Evolutionary conservation across 345 rosid genomes (phyloP).

Genomic region (Dipteronia dyeriana): DNA sequence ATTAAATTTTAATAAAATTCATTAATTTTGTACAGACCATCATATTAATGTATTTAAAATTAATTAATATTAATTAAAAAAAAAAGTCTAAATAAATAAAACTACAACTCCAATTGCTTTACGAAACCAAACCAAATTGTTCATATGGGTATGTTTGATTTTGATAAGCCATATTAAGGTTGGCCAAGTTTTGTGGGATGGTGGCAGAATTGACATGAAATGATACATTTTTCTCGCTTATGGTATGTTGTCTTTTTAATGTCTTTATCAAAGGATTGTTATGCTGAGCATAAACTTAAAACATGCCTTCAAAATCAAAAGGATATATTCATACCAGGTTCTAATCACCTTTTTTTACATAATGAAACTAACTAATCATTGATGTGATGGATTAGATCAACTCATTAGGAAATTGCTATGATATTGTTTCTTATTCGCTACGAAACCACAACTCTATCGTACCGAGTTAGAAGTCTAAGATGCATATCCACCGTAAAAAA

Average conservation of each 20-base stretch:
- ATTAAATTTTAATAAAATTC: no score
- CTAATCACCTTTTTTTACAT: conserved; percentile 27
- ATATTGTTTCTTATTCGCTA: background rate
- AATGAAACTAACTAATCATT: conserved; percentile 21
- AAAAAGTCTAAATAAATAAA: background rate
- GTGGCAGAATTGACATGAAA: conserved; percentile 25
- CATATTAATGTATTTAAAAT: no score
- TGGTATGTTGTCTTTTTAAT: conserved; percentile 22
- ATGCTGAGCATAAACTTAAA: conserved; percentile 19
- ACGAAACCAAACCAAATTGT: background rate
- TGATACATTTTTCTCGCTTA: conserved; percentile 7
- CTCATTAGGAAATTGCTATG: background rate
- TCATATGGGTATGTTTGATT: background rate
- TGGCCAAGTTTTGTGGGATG: conserved; percentile 16
- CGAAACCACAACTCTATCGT: background rate
- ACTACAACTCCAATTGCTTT: background rate
- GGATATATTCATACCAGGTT: conserved; percentile 20
- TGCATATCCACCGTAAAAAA: no score
- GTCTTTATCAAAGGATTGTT: conserved; percentile 11
- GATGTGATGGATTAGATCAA: conserved; percentile 9
- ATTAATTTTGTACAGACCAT: no score
- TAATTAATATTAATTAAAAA: no score
- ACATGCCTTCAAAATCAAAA: conserved; percentile 17
- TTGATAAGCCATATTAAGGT: background rate
- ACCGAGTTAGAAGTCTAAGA: no score